Evolutionary conservation across 805 yeast species (phyloP), one percentile per base, ranked within the genome.

Genomic region (Teunomyces funiuensis): DNA sequence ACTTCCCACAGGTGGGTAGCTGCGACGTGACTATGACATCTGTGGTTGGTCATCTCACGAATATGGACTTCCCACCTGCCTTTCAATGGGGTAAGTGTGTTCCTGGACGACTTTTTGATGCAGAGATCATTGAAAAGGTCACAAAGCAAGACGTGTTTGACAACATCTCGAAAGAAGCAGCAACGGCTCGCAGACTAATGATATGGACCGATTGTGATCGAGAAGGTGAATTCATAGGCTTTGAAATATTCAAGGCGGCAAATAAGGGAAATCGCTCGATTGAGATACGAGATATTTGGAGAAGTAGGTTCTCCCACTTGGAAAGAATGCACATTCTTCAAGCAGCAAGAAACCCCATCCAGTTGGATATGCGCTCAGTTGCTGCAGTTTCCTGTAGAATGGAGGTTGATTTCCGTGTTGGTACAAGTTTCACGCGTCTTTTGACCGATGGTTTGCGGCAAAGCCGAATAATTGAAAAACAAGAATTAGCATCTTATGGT

Each of bases 171-270:
- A 61, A 61, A 3, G 88, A 88, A 55, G 85, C 89, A 4, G 60
- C 82, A 29, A 55, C 54, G 14, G 77, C 87, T 4, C 77, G 80
- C 39, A 66, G 67, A 28, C 64, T 93, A 41, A 87, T 88, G 86
- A 88, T 93, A 6, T 93, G 99, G 98, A 93, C 99, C 0, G 99
- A 93, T 73, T 93, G 99, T 64, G 98, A 90, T 72, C 71, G 97
- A 27, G 98, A 90, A 59, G 98, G 98, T 2, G 98, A 90, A 60
- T 85, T 81, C 60, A 90, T 90, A 42, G 98, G 97, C 0, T 80
- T 74, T 66, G 96, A 90, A 53, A 80, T 95, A 11, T 72, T 79
- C 26, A 73, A 80, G 40, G 83, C 82, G n/a, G 97, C 96, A 0
- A 57, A 59, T 37, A 71, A 69, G 46, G 60, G 62, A 5, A 83